A percentile compares a stretch with the other conserved stretches of the same genome.
phyloP scores from a whole-genome alignment of 192 early-diverging fungal species.

The Dissophora globulifera region DNA sequence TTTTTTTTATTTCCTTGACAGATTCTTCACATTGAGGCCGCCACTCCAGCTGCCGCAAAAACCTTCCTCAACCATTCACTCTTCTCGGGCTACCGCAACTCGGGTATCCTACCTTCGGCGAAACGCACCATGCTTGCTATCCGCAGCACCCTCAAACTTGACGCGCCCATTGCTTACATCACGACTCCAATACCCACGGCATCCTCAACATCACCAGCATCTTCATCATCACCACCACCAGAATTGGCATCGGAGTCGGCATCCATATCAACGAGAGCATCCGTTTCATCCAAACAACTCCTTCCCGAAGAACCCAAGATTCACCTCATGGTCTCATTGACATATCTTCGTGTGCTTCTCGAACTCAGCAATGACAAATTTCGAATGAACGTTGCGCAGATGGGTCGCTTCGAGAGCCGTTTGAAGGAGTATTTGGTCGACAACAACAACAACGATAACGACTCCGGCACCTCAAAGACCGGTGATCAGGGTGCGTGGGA shows the following conservation, averaged over 20 bases:
- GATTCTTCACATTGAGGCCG: conserved; percentile 66
- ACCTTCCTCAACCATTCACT: conserved; percentile 55
- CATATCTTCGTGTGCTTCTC: conserved; percentile 54
- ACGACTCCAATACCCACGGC: background rate
- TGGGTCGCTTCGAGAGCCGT: conserved; percentile 23
- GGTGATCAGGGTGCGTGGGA: conserved; percentile 53
- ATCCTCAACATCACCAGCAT: background rate
- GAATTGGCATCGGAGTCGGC: background rate
- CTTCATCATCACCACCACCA: background rate
- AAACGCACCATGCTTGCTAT: conserved; percentile 66
- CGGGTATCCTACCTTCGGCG: conserved; percentile 58
- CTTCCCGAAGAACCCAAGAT: conserved; percentile 39
- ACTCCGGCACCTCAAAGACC: background rate
- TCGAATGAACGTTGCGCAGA: conserved; percentile 30
- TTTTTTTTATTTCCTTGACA: conserved; percentile 8
- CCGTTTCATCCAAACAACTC: too few relatives aligned
- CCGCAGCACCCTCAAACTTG: conserved; percentile 61
- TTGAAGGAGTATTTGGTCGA: conserved; percentile 33
- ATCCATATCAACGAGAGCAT: too few relatives aligned
- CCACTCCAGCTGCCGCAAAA: conserved; percentile 58
- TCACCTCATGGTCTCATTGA: conserved; percentile 54
- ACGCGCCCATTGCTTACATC: conserved; percentile 63
- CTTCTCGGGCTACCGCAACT: conserved; percentile 63
- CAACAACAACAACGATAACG: background rate
- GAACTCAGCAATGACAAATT: conserved; percentile 62